Conservation (phyloP, 2,329 filamentous ascomycete genomes). For the Cyclaneusma minus region DNA sequence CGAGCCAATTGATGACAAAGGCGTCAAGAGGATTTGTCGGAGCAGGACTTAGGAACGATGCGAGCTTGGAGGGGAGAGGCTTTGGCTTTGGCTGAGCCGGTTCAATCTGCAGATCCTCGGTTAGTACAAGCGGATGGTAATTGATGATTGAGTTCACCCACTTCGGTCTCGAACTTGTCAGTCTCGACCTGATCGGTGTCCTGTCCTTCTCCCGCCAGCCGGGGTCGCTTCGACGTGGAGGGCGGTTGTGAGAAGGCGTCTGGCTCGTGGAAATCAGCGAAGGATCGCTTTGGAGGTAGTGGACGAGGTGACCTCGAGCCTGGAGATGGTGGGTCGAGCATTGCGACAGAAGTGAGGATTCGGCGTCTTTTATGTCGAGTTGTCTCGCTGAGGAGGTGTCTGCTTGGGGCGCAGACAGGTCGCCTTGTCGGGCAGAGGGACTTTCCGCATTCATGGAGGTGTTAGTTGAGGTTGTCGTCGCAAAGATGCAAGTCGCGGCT, state of each 20-base stretch:
- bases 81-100: conserved; percentile 10
- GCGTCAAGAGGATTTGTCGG: conserved; percentile 11
- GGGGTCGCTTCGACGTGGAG: conserved; percentile 7
- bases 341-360: no score
- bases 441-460: no score
- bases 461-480: no score
- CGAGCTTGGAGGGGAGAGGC: conserved; percentile 10
- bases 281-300: conserved; percentile 8
- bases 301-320: conserved; percentile 7
- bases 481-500: no score
- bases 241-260: conserved; percentile 7
- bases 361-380: no score
- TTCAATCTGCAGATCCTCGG: conserved; percentile 9
- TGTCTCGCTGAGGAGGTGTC: no score
- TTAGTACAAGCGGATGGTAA: conserved; percentile 7
- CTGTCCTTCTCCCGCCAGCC: no score
- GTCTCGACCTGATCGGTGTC: no score
- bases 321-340: no score
- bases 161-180: conserved; percentile 5
- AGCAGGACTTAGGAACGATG: conserved; percentile 11
- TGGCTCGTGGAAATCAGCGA: conserved; percentile 9
- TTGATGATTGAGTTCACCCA: conserved; percentile 8
- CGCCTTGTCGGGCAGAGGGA: no score
- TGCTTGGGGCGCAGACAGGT: no score
- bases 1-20: conserved; percentile 12